Evolutionary conservation across 306 rosid genomes (phyloP), one percentile per base, ranked within the genome.

Genomic region (Psophocarpus tetragonolobus): DNA sequence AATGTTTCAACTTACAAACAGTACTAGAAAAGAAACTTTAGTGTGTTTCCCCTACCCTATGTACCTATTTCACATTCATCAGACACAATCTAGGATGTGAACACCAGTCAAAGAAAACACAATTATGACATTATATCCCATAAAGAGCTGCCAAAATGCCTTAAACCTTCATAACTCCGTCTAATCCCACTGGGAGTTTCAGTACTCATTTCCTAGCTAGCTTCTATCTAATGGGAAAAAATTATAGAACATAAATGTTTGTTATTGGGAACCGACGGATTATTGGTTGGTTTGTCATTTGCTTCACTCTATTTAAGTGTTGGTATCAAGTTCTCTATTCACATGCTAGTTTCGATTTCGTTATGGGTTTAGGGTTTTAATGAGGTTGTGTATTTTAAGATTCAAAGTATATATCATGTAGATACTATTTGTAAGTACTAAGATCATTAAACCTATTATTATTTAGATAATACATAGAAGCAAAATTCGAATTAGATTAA

Each of bases 61-160:
- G n/a, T n/a, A n/a, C n/a, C n/a, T n/a, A n/a, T n/a, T n/a, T n/a
- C n/a, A n/a, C n/a, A n/a, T n/a, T n/a, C n/a, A n/a, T n/a, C n/a
- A n/a, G n/a, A n/a, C n/a, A n/a, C n/a, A n/a, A n/a, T n/a, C n/a
- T n/a, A n/a, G n/a, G n/a, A n/a, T n/a, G n/a, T n/a, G n/a, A n/a
- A n/a, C n/a, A n/a, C n/a, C n/a, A n/a, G n/a, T n/a, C n/a, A n/a
- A n/a, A n/a, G n/a, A n/a, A n/a, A n/a, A n/a, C n/a, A n/a, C 97
- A 8, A 87, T 86, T 81, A 77, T 85, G 71, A 15, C 98, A 32
- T 92, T 94, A 5, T 94, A 94, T 77, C 97, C 98, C 1, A 74
- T 84, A 66, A 92, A 94, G 91, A 74, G 53, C 0, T 92, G 96
- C 38, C 84, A 51, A 69, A 92, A 92, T 50, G 97, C 91, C 3